These are phyloP conservation scores for Globisporangium apiculatum DNA, from an alignment of 352 stramenopile genomes.

Conservation along the genomic window DNA sequence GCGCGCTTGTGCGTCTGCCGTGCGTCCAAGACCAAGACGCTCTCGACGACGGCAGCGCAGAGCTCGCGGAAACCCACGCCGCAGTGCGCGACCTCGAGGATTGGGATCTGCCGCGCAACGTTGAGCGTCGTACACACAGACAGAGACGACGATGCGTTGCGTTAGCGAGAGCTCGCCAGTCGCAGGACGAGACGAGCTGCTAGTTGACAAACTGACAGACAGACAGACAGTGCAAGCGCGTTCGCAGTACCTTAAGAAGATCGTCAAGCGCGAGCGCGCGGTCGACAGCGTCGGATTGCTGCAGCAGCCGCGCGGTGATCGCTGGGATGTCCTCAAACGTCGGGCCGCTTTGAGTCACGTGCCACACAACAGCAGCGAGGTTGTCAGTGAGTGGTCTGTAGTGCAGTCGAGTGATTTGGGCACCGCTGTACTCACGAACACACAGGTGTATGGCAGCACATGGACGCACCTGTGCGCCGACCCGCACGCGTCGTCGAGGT, in stretches of 20 bases:
- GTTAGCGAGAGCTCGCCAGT: too few species aligned
- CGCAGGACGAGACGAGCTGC: too few species aligned
- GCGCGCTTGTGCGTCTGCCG: conserved; percentile 3
- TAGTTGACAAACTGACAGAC: neutral
- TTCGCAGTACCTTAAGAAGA: conserved; percentile 6
- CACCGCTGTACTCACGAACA: too few species aligned
- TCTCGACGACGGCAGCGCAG: conserved; percentile 19
- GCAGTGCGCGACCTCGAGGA: conserved; percentile 48
- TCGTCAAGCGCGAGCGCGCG: conserved; percentile 8
- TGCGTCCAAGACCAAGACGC: conserved; percentile 26
- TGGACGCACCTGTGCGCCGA: conserved; percentile 27
- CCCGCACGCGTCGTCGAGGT: conserved; percentile 28
- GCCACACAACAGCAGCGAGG: too few species aligned
- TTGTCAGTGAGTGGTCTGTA: too few species aligned
- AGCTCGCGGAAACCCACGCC: conserved; percentile 23
- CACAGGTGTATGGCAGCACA: neutral
- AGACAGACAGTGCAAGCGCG: neutral
- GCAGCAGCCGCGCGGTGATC: conserved; percentile 6
- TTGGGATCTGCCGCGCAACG: conserved; percentile 26
- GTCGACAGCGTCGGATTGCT: neutral
- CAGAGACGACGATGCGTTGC: neutral
- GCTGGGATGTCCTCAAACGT: conserved; percentile 11
- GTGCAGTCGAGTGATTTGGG: too few species aligned
- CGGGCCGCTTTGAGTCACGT: conserved; percentile 1
- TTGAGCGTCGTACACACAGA: too few species aligned